Conservation (phyloP, 164 flowering plant species). For the Vitis cinerea region DNA sequence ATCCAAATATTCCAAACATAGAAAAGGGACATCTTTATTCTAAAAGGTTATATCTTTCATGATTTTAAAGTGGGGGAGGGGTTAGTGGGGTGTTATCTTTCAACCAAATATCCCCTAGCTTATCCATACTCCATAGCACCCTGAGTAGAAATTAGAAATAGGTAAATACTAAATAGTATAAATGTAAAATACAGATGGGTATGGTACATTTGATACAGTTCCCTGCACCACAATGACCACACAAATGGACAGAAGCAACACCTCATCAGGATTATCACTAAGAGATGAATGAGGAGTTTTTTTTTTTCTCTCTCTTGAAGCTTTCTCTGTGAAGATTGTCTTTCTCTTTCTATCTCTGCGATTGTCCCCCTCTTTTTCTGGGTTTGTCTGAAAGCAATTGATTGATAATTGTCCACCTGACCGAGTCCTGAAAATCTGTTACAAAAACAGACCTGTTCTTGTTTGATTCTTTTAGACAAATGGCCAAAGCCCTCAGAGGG, state of each 20-base stretch:
- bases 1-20: too few relatives aligned
- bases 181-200: conserved; percentile 2
- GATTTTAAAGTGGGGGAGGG: too few relatives aligned
- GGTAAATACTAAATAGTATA: too few relatives aligned
- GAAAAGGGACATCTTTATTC: too few relatives aligned
- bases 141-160: too few relatives aligned
- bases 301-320: background rate
- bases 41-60: too few relatives aligned
- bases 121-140: too few relatives aligned
- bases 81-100: too few relatives aligned
- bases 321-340: conserved; percentile 4
- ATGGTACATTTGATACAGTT: background rate
- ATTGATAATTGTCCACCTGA: conserved; percentile 18
- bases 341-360: conserved; percentile 11
- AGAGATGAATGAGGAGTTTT: background rate
- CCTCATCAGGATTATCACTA: background rate
- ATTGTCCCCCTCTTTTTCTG: conserved; percentile 21
- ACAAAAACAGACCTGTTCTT: conserved; percentile 16
- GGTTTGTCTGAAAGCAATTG: conserved; percentile 18
- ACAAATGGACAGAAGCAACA: conserved; percentile 8
- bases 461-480: conserved; percentile 24
- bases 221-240: conserved; percentile 1
- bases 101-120: too few relatives aligned
- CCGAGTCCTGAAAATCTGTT: conserved; percentile 18
- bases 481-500: conserved; percentile 11